Evolutionary conservation across 1,284 basidiomycete species (phyloP).

Genomic region (Ustilago curta): DNA sequence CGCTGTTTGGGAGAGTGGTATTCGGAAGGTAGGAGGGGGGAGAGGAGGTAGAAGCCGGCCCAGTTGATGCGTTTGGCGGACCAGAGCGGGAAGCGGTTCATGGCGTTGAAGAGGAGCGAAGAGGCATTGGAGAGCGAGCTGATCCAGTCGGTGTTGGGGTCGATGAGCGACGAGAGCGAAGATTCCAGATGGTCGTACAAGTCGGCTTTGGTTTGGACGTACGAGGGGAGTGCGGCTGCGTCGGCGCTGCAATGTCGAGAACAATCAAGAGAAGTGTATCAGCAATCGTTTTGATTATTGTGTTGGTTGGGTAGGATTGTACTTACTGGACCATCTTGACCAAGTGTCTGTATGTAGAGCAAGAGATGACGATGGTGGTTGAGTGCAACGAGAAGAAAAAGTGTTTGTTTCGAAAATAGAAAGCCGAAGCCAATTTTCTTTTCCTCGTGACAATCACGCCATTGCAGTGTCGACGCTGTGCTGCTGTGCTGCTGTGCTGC

Average conservation of each 20-base stretch:
- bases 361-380: background rate
- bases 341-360: background rate
- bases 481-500: too few species aligned
- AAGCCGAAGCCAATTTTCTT: slow-evolving; percentile 4
- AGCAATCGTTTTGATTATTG: too few species aligned
- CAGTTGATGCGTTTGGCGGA: slow-evolving; percentile 64
- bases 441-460: background rate
- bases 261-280: too few species aligned
- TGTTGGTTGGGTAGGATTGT: background rate
- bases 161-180: slow-evolving; percentile 63
- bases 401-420: background rate
- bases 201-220: slow-evolving; percentile 57
- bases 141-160: slow-evolving; percentile 62
- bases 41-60: slow-evolving; percentile 71
- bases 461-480: background rate
- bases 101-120: slow-evolving; percentile 60
- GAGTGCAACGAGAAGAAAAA: background rate
- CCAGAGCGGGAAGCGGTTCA: slow-evolving; percentile 63
- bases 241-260: slow-evolving; percentile 50
- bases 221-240: slow-evolving; percentile 81
- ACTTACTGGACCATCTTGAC: slow-evolving; percentile 32
- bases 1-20: slow-evolving; percentile 9
- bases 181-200: slow-evolving; percentile 69
- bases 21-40: slow-evolving; percentile 63
- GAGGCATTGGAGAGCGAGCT: slow-evolving; percentile 65